These are phyloP conservation scores for Pichia cephalocereana DNA, from an alignment of 805 yeast genomes.

Conservation along the genomic window DNA sequence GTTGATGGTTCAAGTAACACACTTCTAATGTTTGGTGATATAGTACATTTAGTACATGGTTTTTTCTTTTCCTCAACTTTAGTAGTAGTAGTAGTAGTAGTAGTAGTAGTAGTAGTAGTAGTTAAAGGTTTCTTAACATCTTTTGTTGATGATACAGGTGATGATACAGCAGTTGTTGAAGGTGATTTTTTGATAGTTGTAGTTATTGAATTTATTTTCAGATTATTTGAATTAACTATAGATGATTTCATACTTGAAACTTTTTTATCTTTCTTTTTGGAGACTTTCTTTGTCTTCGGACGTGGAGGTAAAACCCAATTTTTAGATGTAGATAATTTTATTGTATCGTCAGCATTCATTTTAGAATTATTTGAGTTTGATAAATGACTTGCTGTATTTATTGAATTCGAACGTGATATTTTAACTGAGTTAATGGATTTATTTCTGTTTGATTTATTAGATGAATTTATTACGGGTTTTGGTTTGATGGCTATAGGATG, in stretches of 20 bases:
- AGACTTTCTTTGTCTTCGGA: slow-evolving; percentile 28
- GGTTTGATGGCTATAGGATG: slow-evolving; percentile 26
- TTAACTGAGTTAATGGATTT: not conserved
- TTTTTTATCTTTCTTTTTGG: slow-evolving; percentile 8
- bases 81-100: no score
- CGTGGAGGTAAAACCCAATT: slow-evolving; percentile 51
- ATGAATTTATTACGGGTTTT: slow-evolving; percentile 20
- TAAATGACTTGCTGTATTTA: not conserved
- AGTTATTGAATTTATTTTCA: not conserved
- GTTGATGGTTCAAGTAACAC: slow-evolving; percentile 9
- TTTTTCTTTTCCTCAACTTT: not conserved
- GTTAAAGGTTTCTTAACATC: no score
- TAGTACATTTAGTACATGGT: slow-evolving; percentile 3
- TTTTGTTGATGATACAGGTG: not conserved
- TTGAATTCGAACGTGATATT: not conserved
- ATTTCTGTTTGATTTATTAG: slow-evolving; percentile 2
- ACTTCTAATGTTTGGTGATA: slow-evolving; percentile 8
- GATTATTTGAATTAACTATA: not conserved
- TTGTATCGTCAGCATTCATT: not conserved
- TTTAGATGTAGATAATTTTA: slow-evolving; percentile 14
- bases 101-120: no score
- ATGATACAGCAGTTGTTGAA: not conserved
- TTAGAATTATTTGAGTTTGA: not conserved
- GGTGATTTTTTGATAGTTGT: not conserved
- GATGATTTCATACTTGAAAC: not conserved